Base-by-base conservation (phyloP, 495 filamentous ascomycete species). In the Haplographium delicatum region DNA sequence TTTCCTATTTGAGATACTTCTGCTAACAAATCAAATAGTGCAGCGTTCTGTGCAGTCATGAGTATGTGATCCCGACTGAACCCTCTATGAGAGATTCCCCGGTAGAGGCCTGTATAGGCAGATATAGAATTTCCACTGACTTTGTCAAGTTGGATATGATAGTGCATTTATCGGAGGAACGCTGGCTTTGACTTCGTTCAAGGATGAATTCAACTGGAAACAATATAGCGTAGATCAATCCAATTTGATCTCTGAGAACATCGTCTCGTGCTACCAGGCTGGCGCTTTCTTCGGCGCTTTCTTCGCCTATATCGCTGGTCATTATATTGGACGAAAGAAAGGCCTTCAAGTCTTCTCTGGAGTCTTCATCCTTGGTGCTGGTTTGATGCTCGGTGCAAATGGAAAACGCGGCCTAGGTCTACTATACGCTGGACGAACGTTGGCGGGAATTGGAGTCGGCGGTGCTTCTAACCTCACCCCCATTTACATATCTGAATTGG, bases 201-300 rank as follows among this genome's bases (percentile, higher is more conserved):
- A 66, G 41, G 35, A 58, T 1, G 80, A 83, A 59, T 85, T 86
- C 58, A 65, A 71, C 24, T 72, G 82, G 26, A 61, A 69, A 24
- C 53, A 72, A 13, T 71, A 75, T 63, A 51, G 58, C 8, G 47
- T 52, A 0, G 49, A 61, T 7, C 40, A 70, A 22, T 62, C 72
- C 27, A 65, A 70, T 30, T 61, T 83, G 22, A 66, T 83, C 33
- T 74, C 75, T 50, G 72, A 80, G 49, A 85, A 85, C 57, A 85
- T 85, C 43, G 82, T 86, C 51, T 84, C 79, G 6, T 68, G 79
- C n/a, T 84, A 82, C 65, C 80, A 83, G 53, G 81, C 80, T 11
- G 82, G 82, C 39, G 82, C 80, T 37, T 84, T 85, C 64, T 85
- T 83, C 57, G 82, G 81, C 27, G 75, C 79, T 6, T 62, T 84